These are phyloP conservation scores for Silybum marianum DNA, from an alignment of 129 eudicot genomes.

Conservation along the genomic window DNA sequence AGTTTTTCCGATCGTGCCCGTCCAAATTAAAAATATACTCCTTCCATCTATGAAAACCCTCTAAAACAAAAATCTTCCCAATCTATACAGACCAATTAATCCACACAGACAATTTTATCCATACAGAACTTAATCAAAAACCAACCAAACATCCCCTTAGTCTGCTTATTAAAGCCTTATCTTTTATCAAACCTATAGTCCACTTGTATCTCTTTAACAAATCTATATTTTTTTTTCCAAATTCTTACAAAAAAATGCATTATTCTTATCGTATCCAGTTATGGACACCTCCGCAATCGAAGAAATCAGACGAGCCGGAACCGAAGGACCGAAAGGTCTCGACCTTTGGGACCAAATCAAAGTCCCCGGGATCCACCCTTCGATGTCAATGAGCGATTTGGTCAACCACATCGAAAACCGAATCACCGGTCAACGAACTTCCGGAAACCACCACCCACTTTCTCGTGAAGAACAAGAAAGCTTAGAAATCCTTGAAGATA, in stretches of 20 bases:
- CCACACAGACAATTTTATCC: too few relatives aligned
- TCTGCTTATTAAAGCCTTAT: too few relatives aligned
- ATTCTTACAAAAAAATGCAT: neutral
- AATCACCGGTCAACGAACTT: slow-evolving; percentile 50
- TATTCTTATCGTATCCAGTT: slow-evolving; percentile 35
- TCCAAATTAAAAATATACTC: too few relatives aligned
- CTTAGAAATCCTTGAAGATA: slow-evolving; percentile 56
- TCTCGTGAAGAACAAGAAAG: slow-evolving; percentile 47
- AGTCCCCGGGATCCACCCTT: slow-evolving; percentile 54
- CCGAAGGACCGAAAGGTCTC: slow-evolving; percentile 21
- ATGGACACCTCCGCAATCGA: slow-evolving; percentile 59
- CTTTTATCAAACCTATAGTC: neutral
- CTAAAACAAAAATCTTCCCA: too few relatives aligned
- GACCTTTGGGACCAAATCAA: slow-evolving; percentile 47
- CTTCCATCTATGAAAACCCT: too few relatives aligned
- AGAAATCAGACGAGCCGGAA: slow-evolving; percentile 33
- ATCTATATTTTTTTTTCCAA: neutral
- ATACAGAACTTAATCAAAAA: too few relatives aligned
- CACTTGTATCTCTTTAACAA: neutral
- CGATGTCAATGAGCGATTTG: slow-evolving; percentile 74
- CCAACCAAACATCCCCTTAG: too few relatives aligned
- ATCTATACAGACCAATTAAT: too few relatives aligned
- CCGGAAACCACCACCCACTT: slow-evolving; percentile 41
- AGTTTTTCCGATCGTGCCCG: too few relatives aligned
- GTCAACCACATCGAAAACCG: slow-evolving; percentile 60